Percentiles rank a stretch among this genome's conserved stretches.
These are phyloP conservation scores for Tilletia indica DNA, from an alignment of 1,284 basidiomycete species.

Conservation along the genomic window DNA sequence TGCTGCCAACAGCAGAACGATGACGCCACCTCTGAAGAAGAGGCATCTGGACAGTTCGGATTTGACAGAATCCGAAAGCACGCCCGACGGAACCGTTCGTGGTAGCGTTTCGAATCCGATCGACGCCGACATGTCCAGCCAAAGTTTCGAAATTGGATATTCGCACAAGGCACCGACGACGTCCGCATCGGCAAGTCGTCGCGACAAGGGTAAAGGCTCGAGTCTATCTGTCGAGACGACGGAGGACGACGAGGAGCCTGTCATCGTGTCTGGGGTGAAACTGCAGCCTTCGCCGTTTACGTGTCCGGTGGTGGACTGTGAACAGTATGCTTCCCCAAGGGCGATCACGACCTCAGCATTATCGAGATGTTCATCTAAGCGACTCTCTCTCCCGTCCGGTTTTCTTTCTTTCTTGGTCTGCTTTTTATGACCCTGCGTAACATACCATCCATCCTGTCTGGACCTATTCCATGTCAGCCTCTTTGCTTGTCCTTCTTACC, in stretches of 20 bases:
- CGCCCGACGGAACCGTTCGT: no score
- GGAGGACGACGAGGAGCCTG: not conserved
- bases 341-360: slow-evolving; percentile 9
- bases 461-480: no score
- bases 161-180: slow-evolving; percentile 18
- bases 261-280: not conserved
- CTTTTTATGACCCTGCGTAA: no score
- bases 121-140: not conserved
- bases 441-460: no score
- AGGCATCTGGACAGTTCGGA: not conserved
- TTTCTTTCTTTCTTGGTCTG: not conserved
- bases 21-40: not conserved
- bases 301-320: slow-evolving; percentile 45
- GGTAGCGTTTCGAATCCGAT: not conserved
- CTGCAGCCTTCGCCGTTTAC: slow-evolving; percentile 33
- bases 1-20: no score
- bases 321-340: slow-evolving; percentile 41
- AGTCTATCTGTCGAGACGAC: slow-evolving; percentile 22
- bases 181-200: slow-evolving; percentile 17
- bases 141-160: slow-evolving; percentile 1
- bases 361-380: slow-evolving; percentile 11
- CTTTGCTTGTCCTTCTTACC: no score
- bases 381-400: not conserved
- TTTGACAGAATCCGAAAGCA: not conserved
- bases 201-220: slow-evolving; percentile 24